Percentiles rank a stretch among this genome's conserved stretches.
Conservation (phyloP, 1,139 yeast species). For the Zygoascus meyerae region DNA sequence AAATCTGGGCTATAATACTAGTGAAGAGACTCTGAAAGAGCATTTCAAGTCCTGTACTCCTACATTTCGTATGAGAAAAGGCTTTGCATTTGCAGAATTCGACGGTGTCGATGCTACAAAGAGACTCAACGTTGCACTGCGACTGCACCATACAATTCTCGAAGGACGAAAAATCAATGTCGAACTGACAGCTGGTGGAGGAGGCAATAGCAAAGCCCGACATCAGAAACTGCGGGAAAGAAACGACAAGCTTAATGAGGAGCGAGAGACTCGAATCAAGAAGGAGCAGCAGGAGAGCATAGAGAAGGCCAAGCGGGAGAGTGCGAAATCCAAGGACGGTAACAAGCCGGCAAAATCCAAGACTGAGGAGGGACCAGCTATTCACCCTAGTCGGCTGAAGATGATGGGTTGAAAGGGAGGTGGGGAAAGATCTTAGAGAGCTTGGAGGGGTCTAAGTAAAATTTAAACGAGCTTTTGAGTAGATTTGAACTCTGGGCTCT, state of each 20-base stretch:
- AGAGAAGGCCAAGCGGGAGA: conserved; percentile 6
- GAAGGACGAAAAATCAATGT: conserved; percentile 78
- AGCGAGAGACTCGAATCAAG: conserved; percentile 43
- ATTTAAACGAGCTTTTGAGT: no score
- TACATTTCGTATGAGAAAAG: conserved; percentile 67
- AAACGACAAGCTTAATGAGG: conserved; percentile 65
- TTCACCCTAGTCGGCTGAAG: conserved; percentile 9
- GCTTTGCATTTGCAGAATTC: conserved; percentile 90
- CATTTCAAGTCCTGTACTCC: conserved; percentile 78
- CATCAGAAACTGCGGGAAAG: conserved; percentile 67
- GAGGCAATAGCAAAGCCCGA: conserved; percentile 78
- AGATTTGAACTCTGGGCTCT: no score
- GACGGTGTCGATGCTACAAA: conserved; percentile 62
- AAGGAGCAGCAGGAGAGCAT: conserved; percentile 23
- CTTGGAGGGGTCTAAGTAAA: no score
- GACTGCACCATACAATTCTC: conserved; percentile 70
- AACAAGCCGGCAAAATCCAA: not conserved
- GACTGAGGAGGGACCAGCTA: not conserved
- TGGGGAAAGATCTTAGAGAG: not conserved
- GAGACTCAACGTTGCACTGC: conserved; percentile 65
- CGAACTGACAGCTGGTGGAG: conserved; percentile 96
- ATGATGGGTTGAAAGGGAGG: not conserved
- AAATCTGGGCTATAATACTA: conserved; percentile 70
- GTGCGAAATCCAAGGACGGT: conserved; percentile 4
- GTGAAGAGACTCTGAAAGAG: conserved; percentile 54